Evolutionary conservation across 495 filamentous ascomycete genomes (phyloP), one percentile per base, ranked within the genome.

Genomic region (Tuber microsphaerosporum): DNA sequence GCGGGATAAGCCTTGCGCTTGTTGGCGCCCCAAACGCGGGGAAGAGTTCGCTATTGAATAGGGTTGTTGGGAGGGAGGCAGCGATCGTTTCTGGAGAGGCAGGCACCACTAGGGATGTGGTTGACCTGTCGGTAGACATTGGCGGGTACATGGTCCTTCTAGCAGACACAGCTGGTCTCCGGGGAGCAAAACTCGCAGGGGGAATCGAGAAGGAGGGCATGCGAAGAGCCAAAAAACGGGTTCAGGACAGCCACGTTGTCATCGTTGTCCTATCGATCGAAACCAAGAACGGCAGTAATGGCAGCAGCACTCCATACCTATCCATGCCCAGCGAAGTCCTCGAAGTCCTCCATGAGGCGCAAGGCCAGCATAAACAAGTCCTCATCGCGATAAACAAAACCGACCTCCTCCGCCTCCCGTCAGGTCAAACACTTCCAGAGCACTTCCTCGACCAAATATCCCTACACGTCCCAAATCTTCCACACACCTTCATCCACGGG

Each of bases 1-100:
- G 89, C 77, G 95, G 95, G 0, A 96, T 99, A 74, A 89, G 88
- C 74, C 88, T 99, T 75, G 91, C 94, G 1, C 86, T 99, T 10
- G 85, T 98, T 9, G 95, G 95, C 0, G 92, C 94, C 10, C 96
- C 95, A 17, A 99, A 99, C 84, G 94, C 91, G 0, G 95, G 95
- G 31, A 99, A 99, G 83, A 97, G 94, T 81, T 96, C 92, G 1
- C 85, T 99, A 74, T 88, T 99, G 81, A 99, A 99, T 84, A 86
- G 88, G 72, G 87, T 99, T 77, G 93, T 97, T n/a, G 94, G 94
- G 3, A 86, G 94, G 71, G 94, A 99, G 81, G 96, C 95, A 0
- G 93, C 92, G 31, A 99, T 99, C 82, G 96, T 98, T 5, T 97
- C 93, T 69, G 86, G 88, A 0, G 94, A 98, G 82, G 92, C 92